These are phyloP conservation scores for Solanum hybrid DNA, from an alignment of 305 asterid genomes.

Conservation along the genomic window DNA sequence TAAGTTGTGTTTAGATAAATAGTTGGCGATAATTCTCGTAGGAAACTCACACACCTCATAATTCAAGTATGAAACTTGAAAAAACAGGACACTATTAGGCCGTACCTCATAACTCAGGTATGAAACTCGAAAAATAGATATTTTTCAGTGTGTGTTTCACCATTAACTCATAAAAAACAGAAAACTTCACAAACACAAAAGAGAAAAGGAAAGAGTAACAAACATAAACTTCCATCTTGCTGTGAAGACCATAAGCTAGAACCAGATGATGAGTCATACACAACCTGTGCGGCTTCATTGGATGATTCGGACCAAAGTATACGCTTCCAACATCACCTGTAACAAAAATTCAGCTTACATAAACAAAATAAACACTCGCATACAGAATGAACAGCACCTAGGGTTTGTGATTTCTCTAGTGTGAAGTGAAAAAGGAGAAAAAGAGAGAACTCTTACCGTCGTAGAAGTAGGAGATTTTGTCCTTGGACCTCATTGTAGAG, in stretches of 20 bases:
- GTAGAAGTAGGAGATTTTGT: constrained; percentile 82
- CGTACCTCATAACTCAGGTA: background rate
- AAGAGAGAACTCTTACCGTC: constrained; percentile 44
- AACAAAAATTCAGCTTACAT: constrained; percentile 6
- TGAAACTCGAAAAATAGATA: background rate
- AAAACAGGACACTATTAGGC: background rate
- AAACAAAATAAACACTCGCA: background rate
- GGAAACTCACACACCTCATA: background rate
- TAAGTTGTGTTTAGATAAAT: background rate
- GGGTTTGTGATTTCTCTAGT: background rate
- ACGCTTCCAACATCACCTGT: constrained; percentile 98
- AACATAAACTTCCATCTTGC: constrained; percentile 95
- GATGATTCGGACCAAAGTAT: constrained; percentile 94
- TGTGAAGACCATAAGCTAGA: constrained; percentile 85
- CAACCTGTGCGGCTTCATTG: constrained; percentile 96
- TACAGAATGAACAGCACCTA: background rate
- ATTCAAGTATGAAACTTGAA: background rate
- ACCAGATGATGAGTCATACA: constrained; percentile 99
- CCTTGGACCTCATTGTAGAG: constrained; percentile 69
- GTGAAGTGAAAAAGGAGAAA: background rate
- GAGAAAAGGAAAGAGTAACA: constrained; percentile 16
- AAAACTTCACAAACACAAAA: background rate
- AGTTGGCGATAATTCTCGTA: background rate
- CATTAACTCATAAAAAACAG: background rate
- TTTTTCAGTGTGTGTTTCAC: background rate